A percentile compares a stretch with the other conserved stretches of the same genome.
These are phyloP conservation scores for Boeremia exigua DNA, from an alignment of 2,329 filamentous ascomycete genomes.

Conservation along the genomic window DNA sequence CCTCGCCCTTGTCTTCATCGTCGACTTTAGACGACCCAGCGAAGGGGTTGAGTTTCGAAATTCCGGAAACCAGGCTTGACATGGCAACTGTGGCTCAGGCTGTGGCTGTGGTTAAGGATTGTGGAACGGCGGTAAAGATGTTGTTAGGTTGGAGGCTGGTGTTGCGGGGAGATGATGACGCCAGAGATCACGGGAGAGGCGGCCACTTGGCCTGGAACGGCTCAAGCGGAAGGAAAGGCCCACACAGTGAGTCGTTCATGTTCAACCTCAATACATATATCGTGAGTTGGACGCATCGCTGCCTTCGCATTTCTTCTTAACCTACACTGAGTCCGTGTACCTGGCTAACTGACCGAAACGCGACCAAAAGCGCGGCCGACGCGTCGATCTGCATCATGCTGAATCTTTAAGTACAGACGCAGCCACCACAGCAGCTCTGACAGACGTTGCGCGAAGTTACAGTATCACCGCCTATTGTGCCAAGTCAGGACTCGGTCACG, in stretches of 20 bases:
- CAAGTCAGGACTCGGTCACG: too few species aligned
- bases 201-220: slow-evolving; percentile 9
- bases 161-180: slow-evolving; percentile 8
- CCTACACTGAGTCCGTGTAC: neutral
- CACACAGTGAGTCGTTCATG: neutral
- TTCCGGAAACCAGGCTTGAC: slow-evolving; percentile 43
- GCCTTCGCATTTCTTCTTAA: too few species aligned
- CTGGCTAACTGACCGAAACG: too few species aligned
- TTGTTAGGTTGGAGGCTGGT: slow-evolving; percentile 7
- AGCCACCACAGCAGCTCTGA: too few species aligned
- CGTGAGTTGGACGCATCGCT: neutral
- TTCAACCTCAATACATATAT: neutral
- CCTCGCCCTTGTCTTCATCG: slow-evolving; percentile 63
- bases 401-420: too few species aligned
- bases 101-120: slow-evolving; percentile 13
- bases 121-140: slow-evolving; percentile 12
- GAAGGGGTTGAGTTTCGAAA: slow-evolving; percentile 44
- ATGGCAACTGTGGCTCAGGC: slow-evolving; percentile 27
- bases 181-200: slow-evolving; percentile 3
- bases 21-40: slow-evolving; percentile 34
- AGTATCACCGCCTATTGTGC: too few species aligned
- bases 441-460: too few species aligned
- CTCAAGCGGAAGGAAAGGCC: slow-evolving; percentile 6
- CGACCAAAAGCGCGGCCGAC: too few species aligned
- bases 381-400: too few species aligned